phyloP scores from a whole-genome alignment of 1,139 yeast species.

The Debaryomyces nepalensis region DNA sequence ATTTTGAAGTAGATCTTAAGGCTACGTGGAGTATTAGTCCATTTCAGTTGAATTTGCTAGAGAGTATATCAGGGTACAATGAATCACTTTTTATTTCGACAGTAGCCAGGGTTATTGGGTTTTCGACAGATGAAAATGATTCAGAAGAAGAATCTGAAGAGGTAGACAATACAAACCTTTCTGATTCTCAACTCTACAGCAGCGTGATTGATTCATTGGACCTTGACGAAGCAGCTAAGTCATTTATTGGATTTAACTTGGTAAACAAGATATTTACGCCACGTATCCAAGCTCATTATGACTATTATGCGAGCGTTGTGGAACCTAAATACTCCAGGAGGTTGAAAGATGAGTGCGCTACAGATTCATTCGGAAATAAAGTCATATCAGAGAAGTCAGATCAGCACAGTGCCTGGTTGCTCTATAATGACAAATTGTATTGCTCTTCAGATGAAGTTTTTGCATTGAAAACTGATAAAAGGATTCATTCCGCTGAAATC shows the following conservation, averaged over 20 bases:
- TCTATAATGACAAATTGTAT: conserved; percentile 55
- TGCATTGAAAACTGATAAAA: conserved; percentile 58
- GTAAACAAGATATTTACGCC: conserved; percentile 63
- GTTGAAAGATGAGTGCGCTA: conserved; percentile 30
- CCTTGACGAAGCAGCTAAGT: conserved; percentile 21
- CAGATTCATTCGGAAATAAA: conserved; percentile 42
- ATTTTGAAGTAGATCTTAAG: conserved; percentile 17
- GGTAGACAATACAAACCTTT: conserved; percentile 22
- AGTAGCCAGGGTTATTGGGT: conserved; percentile 40
- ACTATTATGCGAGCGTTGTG: conserved; percentile 45
- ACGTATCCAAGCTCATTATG: conserved; percentile 65
- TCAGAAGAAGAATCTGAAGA: conserved; percentile 33
- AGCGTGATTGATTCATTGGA: conserved; percentile 36
- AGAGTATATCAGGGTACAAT: conserved; percentile 56
- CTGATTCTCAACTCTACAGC: conserved; percentile 45
- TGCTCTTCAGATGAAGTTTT: conserved; percentile 72
- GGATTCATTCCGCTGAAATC: conserved; percentile 24
- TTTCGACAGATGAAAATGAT: conserved; percentile 28
- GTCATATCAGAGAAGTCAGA: conserved; percentile 25
- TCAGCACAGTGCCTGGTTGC: conserved; percentile 53
- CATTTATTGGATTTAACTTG: conserved; percentile 54
- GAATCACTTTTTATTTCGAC: conserved; percentile 54
- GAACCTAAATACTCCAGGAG: conserved; percentile 24
- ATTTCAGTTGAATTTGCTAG: conserved; percentile 55
- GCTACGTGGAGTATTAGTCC: conserved; percentile 30